phyloP scores from a whole-genome alignment of 352 stramenopile species.

The Globisporangium alternatum region DNA sequence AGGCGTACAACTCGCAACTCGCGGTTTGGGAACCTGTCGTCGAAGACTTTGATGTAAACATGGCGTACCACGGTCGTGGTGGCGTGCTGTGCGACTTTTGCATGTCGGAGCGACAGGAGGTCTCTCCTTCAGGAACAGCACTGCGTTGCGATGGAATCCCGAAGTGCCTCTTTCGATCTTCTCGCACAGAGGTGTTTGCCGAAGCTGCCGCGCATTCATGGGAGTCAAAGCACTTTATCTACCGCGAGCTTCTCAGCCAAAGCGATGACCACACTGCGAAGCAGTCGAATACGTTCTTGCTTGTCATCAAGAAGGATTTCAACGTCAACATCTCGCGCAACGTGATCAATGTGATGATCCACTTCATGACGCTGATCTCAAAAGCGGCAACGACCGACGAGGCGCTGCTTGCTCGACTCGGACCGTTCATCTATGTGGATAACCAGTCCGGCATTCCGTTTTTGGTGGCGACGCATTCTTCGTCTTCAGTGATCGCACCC shows the following conservation, averaged over 20 bases:
- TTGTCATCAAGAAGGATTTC: conserved; percentile 78
- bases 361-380: conserved; percentile 75
- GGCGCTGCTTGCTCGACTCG: conserved; percentile 45
- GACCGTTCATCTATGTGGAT: conserved; percentile 84
- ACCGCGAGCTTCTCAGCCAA: conserved; percentile 66
- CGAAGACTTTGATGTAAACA: conserved; percentile 82
- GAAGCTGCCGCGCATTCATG: conserved; percentile 56
- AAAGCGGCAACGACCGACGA: conserved; percentile 43
- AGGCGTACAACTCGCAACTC: conserved; percentile 86
- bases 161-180: conserved; percentile 65
- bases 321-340: conserved; percentile 83
- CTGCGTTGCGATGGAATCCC: conserved; percentile 70
- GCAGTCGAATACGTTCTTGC: conserved; percentile 61
- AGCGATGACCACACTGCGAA: conserved; percentile 52
- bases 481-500: conserved; percentile 18
- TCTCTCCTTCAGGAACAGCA: conserved; percentile 52
- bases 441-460: conserved; percentile 86
- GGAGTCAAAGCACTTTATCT: conserved; percentile 85
- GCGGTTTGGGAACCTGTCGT: conserved; percentile 83
- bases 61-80: conserved; percentile 62
- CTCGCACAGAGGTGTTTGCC: conserved; percentile 65
- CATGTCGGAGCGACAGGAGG: conserved; percentile 64
- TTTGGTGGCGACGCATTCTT: conserved; percentile 61
- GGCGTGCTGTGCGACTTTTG: conserved; percentile 79
- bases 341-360: conserved; percentile 78